These are phyloP conservation scores for Ophiosphaerella herpotricha DNA, from an alignment of 2,329 filamentous ascomycete genomes.

Conservation along the genomic window DNA sequence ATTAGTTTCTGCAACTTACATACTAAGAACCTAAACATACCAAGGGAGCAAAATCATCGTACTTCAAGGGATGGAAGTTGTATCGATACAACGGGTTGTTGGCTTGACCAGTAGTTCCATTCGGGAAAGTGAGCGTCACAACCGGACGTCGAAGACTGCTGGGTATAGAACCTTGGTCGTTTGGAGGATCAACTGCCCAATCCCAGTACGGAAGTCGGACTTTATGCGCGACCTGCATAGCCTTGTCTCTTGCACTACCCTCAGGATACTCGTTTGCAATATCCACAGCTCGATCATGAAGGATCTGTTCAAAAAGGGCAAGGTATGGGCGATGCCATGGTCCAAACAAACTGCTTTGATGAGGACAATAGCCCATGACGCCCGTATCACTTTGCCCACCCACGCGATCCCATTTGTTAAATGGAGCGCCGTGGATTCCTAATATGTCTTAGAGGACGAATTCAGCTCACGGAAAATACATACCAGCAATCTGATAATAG, in stretches of 20 bases:
- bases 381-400: conserved; percentile 25
- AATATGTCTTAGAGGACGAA: not conserved
- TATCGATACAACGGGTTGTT: conserved; percentile 36
- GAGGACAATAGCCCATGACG: conserved; percentile 37
- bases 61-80: conserved; percentile 35
- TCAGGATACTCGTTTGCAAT: conserved; percentile 34
- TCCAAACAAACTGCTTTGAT: conserved; percentile 35
- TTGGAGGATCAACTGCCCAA: conserved; percentile 34
- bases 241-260: conserved; percentile 27
- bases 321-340: conserved; percentile 42
- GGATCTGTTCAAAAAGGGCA: conserved; percentile 39
- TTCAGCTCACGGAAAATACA: not conserved
- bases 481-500: conserved; percentile 40
- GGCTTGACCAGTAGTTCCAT: conserved; percentile 30
- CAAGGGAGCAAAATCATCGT: conserved; percentile 32
- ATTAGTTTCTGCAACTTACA: not conserved
- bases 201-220: conserved; percentile 44
- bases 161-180: conserved; percentile 33
- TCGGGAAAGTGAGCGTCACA: conserved; percentile 30
- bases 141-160: conserved; percentile 22
- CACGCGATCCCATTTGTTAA: conserved; percentile 33
- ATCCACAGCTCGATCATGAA: conserved; percentile 34
- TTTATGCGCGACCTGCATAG: conserved; percentile 26
- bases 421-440: conserved; percentile 42
- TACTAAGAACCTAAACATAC: conserved; percentile 13